Percentiles rank a stretch among this genome's conserved stretches.
Conservation (phyloP, 768 basidiomycete species). For the Mycena venus region DNA sequence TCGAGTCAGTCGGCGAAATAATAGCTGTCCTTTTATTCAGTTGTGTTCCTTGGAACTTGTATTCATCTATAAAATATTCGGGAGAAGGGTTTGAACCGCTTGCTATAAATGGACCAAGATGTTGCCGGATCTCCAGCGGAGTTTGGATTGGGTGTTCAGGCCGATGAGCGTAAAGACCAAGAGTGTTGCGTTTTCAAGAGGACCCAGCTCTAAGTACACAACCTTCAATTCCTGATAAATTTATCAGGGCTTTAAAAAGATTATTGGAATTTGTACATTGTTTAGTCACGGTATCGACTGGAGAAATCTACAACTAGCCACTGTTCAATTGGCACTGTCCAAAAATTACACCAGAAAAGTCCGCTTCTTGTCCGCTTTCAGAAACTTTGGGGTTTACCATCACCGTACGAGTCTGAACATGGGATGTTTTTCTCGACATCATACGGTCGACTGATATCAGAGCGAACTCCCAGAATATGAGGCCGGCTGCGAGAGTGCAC, state of each 20-base stretch:
- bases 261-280: background rate
- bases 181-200: too few relatives aligned
- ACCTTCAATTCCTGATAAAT: too few relatives aligned
- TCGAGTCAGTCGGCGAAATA: too few relatives aligned
- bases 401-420: background rate
- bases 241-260: too few relatives aligned
- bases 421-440: background rate
- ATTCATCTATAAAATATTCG: too few relatives aligned
- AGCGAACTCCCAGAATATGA: background rate
- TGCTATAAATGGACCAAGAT: background rate
- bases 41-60: too few relatives aligned
- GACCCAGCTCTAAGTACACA: too few relatives aligned
- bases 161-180: too few relatives aligned
- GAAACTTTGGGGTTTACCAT: background rate
- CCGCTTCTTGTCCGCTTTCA: background rate
- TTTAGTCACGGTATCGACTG: background rate
- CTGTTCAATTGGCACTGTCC: background rate
- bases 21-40: too few relatives aligned
- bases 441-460: background rate
- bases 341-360: background rate
- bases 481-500: background rate
- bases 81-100: background rate
- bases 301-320: background rate
- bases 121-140: background rate
- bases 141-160: background rate